Evolutionary conservation across 306 rosid genomes (phyloP).

Genomic region (Lupinus albus): DNA sequence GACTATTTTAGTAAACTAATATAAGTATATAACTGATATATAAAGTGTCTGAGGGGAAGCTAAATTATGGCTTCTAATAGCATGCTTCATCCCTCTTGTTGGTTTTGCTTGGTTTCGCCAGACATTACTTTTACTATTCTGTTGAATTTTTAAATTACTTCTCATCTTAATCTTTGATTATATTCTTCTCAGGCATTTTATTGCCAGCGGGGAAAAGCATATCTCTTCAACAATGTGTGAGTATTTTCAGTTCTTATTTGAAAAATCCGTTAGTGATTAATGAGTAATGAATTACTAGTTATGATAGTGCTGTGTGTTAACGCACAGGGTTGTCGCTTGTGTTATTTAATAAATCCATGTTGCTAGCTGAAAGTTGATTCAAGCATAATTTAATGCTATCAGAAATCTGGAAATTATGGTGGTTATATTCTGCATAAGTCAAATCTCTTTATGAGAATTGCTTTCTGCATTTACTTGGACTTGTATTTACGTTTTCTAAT

Average conservation of each 20-base stretch:
- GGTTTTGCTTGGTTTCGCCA: slow-evolving; percentile 31
- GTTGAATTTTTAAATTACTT: slow-evolving; percentile 34
- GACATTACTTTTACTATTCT: slow-evolving; percentile 32
- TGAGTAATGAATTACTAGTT: not conserved
- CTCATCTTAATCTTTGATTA: slow-evolving; percentile 32
- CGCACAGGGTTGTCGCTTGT: not conserved
- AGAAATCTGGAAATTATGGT: not conserved
- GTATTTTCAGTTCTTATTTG: slow-evolving; percentile 42
- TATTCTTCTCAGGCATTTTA: slow-evolving; percentile 53
- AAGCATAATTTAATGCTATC: not conserved
- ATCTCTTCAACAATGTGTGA: slow-evolving; percentile 71
- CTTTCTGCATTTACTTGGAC: not conserved
- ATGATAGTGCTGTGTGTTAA: not conserved
- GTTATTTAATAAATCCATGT: not conserved
- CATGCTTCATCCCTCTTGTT: slow-evolving; percentile 10
- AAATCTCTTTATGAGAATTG: not conserved
- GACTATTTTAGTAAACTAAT: not conserved
- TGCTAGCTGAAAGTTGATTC: slow-evolving; percentile 3
- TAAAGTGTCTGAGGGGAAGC: not conserved
- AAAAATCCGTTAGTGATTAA: slow-evolving; percentile 1
- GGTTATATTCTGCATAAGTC: not conserved
- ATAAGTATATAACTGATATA: not conserved
- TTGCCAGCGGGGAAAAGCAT: slow-evolving; percentile 68
- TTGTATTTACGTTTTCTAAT: not conserved
- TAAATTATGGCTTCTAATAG: not conserved